These are phyloP conservation scores for Thelonectria olida DNA, from an alignment of 2,329 filamentous ascomycete species.

Conservation along the genomic window DNA sequence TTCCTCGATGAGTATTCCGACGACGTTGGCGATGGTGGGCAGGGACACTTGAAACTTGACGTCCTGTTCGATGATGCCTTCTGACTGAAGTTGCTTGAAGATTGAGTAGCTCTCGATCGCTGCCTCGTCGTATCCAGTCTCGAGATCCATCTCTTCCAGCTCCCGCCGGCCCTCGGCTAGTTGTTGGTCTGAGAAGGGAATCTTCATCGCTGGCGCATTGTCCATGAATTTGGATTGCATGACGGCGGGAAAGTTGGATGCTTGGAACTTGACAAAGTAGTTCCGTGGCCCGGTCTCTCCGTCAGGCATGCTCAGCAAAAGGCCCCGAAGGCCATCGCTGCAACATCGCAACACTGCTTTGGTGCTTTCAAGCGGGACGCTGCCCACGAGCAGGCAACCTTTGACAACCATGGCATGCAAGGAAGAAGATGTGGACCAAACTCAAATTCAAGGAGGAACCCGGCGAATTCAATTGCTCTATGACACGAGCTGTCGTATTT, in stretches of 20 bases:
- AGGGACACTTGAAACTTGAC: slow-evolving; percentile 14
- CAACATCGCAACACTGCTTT: background rate
- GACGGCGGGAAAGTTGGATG: background rate
- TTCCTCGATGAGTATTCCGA: slow-evolving; percentile 1
- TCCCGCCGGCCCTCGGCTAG: background rate
- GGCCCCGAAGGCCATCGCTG: background rate
- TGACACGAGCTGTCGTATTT: no score
- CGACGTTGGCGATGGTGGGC: slow-evolving; percentile 13
- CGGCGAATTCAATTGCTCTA: no score
- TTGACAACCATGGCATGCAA: background rate
- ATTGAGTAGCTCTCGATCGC: no score
- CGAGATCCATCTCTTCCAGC: slow-evolving; percentile 1
- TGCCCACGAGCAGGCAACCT: slow-evolving; percentile 14
- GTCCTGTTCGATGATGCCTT: background rate
- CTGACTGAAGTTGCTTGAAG: background rate
- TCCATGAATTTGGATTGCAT: background rate
- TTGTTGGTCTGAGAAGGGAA: background rate
- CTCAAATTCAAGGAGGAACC: no score
- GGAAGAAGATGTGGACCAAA: no score
- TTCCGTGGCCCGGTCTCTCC: slow-evolving; percentile 3
- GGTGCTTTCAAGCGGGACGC: background rate
- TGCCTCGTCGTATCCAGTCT: no score
- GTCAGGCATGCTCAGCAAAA: slow-evolving; percentile 4
- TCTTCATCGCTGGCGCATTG: background rate
- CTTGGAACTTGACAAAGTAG: no score